Conservation (phyloP, 345 rosid genomes). For the Theobroma cacao region DNA sequence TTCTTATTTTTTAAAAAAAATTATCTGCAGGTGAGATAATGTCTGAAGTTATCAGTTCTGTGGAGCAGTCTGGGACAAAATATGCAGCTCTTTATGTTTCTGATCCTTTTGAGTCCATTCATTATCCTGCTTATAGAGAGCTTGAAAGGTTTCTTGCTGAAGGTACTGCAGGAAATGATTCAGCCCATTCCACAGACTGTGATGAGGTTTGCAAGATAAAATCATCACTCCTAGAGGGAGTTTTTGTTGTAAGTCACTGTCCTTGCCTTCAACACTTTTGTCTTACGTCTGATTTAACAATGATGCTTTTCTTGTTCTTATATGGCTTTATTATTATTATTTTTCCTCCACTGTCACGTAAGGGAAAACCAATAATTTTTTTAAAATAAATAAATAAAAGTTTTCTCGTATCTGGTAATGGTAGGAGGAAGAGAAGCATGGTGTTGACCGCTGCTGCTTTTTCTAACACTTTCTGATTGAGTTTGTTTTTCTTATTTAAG, state of each 20-base stretch:
- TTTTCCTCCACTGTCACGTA: no score
- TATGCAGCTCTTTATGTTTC: slow-evolving; percentile 81
- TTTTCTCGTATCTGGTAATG: background rate
- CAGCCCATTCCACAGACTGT: slow-evolving; percentile 39
- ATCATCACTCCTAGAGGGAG: slow-evolving; percentile 87
- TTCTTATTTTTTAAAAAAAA: slow-evolving; percentile 1
- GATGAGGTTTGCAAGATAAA: slow-evolving; percentile 87
- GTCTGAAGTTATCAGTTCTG: slow-evolving; percentile 59
- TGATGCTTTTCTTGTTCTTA: background rate
- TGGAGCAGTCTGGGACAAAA: slow-evolving; percentile 63
- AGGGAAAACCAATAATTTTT: no score
- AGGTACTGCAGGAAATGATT: slow-evolving; percentile 41
- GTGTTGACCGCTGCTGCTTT: background rate
- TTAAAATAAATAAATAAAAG: background rate
- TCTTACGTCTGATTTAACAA: background rate
- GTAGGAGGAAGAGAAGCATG: background rate
- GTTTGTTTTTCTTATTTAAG: background rate
- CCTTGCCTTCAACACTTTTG: background rate
- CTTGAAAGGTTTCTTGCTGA: slow-evolving; percentile 89
- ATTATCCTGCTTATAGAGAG: slow-evolving; percentile 54
- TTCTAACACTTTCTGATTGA: background rate
- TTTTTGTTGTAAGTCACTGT: slow-evolving; percentile 66
- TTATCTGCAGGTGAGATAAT: slow-evolving; percentile 62
- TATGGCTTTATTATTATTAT: no score
- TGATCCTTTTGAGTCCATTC: slow-evolving; percentile 53